Evolutionary conservation across 768 basidiomycete genomes (phyloP).

Genomic region (Nidula microcarpa): DNA sequence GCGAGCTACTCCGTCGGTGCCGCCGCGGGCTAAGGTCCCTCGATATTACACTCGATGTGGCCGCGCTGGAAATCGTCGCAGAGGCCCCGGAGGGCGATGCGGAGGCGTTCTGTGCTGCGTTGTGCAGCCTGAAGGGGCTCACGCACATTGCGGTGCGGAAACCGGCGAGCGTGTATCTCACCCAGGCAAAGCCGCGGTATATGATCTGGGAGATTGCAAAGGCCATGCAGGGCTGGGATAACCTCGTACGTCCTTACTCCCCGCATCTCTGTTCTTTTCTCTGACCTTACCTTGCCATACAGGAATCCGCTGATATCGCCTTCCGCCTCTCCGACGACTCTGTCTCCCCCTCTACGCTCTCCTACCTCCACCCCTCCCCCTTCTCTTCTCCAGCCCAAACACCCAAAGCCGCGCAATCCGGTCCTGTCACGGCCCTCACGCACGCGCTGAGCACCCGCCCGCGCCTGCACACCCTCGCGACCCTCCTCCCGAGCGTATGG

Average conservation of each 20-base stretch:
- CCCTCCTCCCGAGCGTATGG: constrained; percentile 58
- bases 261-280: constrained; percentile 1
- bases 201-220: constrained; percentile 43
- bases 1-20: constrained; percentile 28
- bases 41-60: constrained; percentile 31
- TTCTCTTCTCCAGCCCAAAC: constrained; percentile 7
- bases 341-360: constrained; percentile 5
- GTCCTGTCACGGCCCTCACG: constrained; percentile 29
- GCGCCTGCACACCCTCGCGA: constrained; percentile 43
- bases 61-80: constrained; percentile 20
- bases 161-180: constrained; percentile 48
- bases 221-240: constrained; percentile 37
- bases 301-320: constrained; percentile 54
- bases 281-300: background rate
- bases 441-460: constrained; percentile 34
- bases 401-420: constrained; percentile 7
- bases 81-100: constrained; percentile 18
- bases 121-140: constrained; percentile 25
- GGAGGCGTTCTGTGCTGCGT: constrained; percentile 34
- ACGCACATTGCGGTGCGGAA: constrained; percentile 52
- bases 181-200: constrained; percentile 40
- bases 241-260: constrained; percentile 39
- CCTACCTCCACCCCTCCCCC: background rate
- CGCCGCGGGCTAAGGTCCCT: constrained; percentile 17
- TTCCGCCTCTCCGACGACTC: constrained; percentile 53